Base-by-base conservation (phyloP, 495 filamentous ascomycete species). In the Choiromyces venosus region DNA sequence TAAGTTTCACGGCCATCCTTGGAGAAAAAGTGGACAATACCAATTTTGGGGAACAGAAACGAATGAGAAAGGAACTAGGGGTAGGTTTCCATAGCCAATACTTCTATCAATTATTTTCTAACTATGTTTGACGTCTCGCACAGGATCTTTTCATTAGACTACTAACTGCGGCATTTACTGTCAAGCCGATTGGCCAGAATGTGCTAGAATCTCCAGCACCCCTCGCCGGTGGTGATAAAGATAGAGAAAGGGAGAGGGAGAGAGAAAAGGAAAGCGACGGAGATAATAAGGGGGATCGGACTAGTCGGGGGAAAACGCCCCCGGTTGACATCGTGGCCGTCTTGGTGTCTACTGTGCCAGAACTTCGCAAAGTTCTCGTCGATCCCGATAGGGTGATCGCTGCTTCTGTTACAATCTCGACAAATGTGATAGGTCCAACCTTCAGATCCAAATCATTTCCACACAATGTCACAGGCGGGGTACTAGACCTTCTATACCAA, bases 21-120 rank as follows among this genome's bases (percentile, higher is more conserved):
- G 95, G 94, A 12, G 88, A 93, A 78, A 99, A 99, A 83, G 88
- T 97, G 61, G 93, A 97, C 80, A 97, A 98, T 79, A 99, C 95
- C 16, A 98, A 93, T 76, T 98, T 97, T 83, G 95, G 95, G 36
- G 95, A 98, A 82, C 93, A 98, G 83, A 88, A 91, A 52, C 93
- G 90, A 78, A 97, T 98, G 94, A 87, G 95, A 76, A 89, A 91
- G 81, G 95, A 99, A 61, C 85, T 99, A 19, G 92, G 91, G 37
- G 94, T 97, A 87, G 79, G 92, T 86, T 35, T 65, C 56, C 42
- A 65, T 61, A 18, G 1, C 42, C 33, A 46, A 68, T 66, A 16
- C 35, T 42, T 71, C 66, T 44, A 37, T 14, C 42, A 74, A 35
- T 64, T 66, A 33, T 56, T 38, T 70, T 36, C 46, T 61, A 66